These are phyloP conservation scores for Solanum chacoense DNA, from an alignment of 305 asterid genomes.

Conservation along the genomic window DNA sequence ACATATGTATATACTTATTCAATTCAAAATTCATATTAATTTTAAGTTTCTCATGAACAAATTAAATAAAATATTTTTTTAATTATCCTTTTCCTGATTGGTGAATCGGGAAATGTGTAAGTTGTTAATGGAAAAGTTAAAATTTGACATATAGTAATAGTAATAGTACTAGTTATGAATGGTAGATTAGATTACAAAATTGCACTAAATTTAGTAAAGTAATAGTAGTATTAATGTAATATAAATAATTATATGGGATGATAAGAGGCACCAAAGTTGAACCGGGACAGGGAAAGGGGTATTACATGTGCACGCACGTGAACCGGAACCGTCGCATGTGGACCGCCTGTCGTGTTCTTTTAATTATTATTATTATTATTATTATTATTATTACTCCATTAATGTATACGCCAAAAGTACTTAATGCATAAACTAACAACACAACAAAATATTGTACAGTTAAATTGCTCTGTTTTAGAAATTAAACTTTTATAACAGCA, in stretches of 20 bases:
- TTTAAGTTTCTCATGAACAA: not conserved
- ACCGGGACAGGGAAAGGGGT: slow-evolving; percentile 15
- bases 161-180: not conserved
- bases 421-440: not conserved
- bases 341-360: slow-evolving; percentile 25
- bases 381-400: not conserved
- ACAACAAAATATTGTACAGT: not conserved
- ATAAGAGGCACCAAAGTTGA: not conserved
- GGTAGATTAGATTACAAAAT: not conserved
- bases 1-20: not conserved
- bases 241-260: slow-evolving; percentile 3
- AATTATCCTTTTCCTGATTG: not conserved
- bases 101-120: not conserved
- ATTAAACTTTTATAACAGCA: not conserved
- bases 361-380: not conserved
- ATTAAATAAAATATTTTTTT: not conserved
- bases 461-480: not conserved
- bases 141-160: not conserved
- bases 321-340: slow-evolving; percentile 44
- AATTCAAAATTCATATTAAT: not conserved
- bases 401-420: not conserved
- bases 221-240: not conserved
- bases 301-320: slow-evolving; percentile 73
- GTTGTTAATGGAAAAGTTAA: not conserved
- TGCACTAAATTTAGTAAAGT: not conserved